Evolutionary conservation across 352 stramenopile species (phyloP).

Genomic region (Globisporangium nunn): DNA sequence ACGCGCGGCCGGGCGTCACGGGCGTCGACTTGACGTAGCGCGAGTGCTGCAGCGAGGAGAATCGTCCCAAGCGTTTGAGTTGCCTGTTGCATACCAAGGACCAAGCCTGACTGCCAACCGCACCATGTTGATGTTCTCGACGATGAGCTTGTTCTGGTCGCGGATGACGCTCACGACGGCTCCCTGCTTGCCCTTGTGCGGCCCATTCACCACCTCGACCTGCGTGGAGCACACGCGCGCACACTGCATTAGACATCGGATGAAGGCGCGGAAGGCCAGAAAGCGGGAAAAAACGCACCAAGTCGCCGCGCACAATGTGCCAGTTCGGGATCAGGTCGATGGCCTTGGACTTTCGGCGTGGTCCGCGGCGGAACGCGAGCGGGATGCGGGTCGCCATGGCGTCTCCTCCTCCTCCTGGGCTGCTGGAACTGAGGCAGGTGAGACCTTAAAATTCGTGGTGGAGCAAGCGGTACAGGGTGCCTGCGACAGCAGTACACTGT

Average conservation of each 20-base stretch:
- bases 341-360: slow-evolving; percentile 70
- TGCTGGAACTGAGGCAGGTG: neutral
- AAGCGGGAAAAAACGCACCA: slow-evolving; percentile 26
- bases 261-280: too few species aligned
- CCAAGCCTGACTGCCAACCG: neutral
- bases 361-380: slow-evolving; percentile 68
- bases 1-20: slow-evolving; percentile 58
- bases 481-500: neutral
- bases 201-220: slow-evolving; percentile 78
- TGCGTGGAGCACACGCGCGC: slow-evolving; percentile 11
- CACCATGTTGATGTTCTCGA: slow-evolving; percentile 88
- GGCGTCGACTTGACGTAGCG: slow-evolving; percentile 80
- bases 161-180: slow-evolving; percentile 67
- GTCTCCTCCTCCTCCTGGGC: slow-evolving; percentile 3
- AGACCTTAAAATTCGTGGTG: neutral
- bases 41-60: slow-evolving; percentile 30
- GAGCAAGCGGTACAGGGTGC: neutral
- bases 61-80: neutral
- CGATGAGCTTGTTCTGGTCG: slow-evolving; percentile 70
- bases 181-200: slow-evolving; percentile 80
- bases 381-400: slow-evolving; percentile 68
- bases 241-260: too few species aligned
- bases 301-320: slow-evolving; percentile 74
- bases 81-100: neutral
- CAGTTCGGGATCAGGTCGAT: slow-evolving; percentile 76